These are phyloP conservation scores for Geranium rotundifolium DNA, from an alignment of 345 rosid species.

Conservation along the genomic window DNA sequence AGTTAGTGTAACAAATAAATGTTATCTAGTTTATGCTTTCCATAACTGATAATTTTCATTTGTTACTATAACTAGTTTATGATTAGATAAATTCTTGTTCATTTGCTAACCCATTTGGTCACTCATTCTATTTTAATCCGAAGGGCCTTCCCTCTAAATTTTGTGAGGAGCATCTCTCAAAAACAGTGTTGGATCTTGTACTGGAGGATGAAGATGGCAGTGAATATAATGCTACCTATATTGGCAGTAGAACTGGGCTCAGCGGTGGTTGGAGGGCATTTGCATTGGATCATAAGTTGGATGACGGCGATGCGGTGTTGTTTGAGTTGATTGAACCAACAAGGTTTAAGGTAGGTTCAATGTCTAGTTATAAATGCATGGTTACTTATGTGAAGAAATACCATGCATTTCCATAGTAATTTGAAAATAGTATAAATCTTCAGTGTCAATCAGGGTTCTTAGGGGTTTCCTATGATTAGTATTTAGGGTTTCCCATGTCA, in stretches of 20 bases:
- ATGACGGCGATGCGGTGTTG: background rate
- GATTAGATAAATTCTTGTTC: background rate
- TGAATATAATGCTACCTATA: conserved; percentile 20
- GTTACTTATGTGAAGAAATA: background rate
- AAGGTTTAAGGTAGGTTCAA: background rate
- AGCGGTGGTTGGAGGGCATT: conserved; percentile 51
- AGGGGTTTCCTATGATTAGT: too few relatives aligned
- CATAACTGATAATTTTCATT: background rate
- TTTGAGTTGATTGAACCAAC: background rate
- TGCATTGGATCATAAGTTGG: conserved; percentile 31
- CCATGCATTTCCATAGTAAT: background rate
- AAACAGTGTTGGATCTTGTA: conserved; percentile 11
- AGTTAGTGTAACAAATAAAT: conserved; percentile 6
- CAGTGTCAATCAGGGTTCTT: background rate
- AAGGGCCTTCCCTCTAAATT: conserved; percentile 37
- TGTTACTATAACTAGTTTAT: background rate
- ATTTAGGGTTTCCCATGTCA: too few relatives aligned
- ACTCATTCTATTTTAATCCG: background rate
- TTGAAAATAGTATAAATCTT: background rate
- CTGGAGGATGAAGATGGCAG: conserved; percentile 28
- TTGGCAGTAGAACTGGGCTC: conserved; percentile 23
- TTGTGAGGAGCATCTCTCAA: conserved; percentile 26
- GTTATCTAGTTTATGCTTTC: too few relatives aligned
- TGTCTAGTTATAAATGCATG: too few relatives aligned
- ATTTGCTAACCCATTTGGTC: conserved; percentile 1